Evolutionary conservation across 768 basidiomycete species (phyloP).

Genomic region (Cystofilobasidium macerans): DNA sequence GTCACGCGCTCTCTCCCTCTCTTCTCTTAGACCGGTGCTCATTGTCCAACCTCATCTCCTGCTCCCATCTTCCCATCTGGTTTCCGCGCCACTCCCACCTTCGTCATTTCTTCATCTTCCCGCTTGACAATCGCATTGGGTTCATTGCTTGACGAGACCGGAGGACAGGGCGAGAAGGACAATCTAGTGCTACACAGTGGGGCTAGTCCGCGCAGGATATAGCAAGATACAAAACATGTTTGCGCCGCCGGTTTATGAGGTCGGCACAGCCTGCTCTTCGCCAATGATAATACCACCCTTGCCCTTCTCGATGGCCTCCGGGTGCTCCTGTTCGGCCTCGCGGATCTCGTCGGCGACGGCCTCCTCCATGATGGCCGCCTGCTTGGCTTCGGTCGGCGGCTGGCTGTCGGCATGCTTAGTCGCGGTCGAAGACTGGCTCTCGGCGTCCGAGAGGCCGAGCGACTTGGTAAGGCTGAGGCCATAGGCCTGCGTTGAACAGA

Average conservation of each 20-base stretch:
- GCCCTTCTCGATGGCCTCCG: slow-evolving; percentile 2
- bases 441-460: neutral
- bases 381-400: neutral
- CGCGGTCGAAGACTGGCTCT: too few species aligned
- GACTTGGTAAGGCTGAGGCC: slow-evolving; percentile 12
- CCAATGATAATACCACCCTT: neutral
- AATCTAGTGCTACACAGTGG: too few species aligned
- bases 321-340: neutral
- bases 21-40: neutral
- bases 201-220: too few species aligned
- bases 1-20: neutral
- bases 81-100: too few species aligned
- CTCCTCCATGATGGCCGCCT: neutral
- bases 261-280: neutral
- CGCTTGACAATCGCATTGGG: too few species aligned
- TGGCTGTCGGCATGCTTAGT: too few species aligned
- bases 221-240: too few species aligned
- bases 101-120: too few species aligned
- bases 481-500: slow-evolving; percentile 19
- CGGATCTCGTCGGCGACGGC: slow-evolving; percentile 6
- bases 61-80: neutral
- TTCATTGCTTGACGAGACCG: too few species aligned
- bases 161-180: too few species aligned
- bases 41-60: neutral
- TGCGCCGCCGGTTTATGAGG: too few species aligned